phyloP scores from a whole-genome alignment of 805 yeast genomes.

The Candida methanosorbosa region DNA sequence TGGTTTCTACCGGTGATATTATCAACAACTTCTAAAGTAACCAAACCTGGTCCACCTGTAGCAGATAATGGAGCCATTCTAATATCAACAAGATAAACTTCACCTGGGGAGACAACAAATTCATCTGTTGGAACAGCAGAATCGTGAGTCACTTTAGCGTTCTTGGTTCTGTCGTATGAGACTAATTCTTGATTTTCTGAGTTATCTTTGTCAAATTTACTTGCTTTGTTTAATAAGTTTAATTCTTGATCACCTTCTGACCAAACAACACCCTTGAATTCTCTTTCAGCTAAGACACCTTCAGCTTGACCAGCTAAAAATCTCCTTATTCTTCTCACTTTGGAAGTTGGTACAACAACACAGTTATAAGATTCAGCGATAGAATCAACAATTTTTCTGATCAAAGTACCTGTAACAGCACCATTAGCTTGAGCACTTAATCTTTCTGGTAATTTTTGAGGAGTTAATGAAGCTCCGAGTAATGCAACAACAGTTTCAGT shows the following conservation, averaged over 20 bases:
- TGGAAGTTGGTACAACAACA: conserved; percentile 84
- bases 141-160: conserved; percentile 28
- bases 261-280: conserved; percentile 89
- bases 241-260: conserved; percentile 74
- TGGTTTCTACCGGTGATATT: conserved; percentile 55
- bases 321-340: conserved; percentile 84
- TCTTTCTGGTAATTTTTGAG: conserved; percentile 62
- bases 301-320: conserved; percentile 95
- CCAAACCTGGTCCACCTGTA: conserved; percentile 45
- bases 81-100: conserved; percentile 79
- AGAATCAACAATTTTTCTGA: conserved; percentile 74
- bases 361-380: conserved; percentile 81
- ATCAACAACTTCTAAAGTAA: conserved; percentile 62
- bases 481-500: conserved; percentile 76
- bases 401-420: conserved; percentile 54
- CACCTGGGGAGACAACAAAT: conserved; percentile 67
- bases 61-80: conserved; percentile 56
- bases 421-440: conserved; percentile 23
- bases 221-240: conserved; percentile 36
- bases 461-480: conserved; percentile 63
- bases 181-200: conserved; percentile 29
- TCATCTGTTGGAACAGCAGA: conserved; percentile 74
- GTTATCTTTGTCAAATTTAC: conserved; percentile 21
- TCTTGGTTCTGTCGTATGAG: conserved; percentile 26
- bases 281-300: conserved; percentile 84